Percentiles rank a stretch among this genome's conserved stretches.
phyloP scores from a whole-genome alignment of 164 flowering plant genomes.

The Berberis vulgaris region DNA sequence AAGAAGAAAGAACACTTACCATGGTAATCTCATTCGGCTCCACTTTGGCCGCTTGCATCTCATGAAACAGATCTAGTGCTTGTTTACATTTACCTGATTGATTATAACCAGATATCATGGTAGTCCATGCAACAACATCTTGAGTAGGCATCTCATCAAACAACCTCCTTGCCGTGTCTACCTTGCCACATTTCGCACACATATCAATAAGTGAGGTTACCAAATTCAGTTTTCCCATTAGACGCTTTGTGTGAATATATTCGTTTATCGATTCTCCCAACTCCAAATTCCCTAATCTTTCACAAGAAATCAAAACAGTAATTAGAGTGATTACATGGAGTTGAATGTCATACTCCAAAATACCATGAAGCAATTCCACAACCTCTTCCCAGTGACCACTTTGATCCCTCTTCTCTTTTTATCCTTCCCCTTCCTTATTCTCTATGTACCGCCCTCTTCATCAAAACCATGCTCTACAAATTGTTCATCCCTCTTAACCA shows the following conservation, averaged over 20 bases:
- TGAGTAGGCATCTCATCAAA: conserved; percentile 31
- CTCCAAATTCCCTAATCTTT: conserved; percentile 34
- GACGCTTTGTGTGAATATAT: conserved; percentile 25
- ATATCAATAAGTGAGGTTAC: conserved; percentile 1
- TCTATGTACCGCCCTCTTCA: too few species aligned
- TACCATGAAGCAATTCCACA: too few species aligned
- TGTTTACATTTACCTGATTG: conserved; percentile 29
- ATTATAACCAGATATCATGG: conserved; percentile 45
- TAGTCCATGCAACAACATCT: conserved; percentile 49
- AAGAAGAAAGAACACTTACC: conserved; percentile 48
- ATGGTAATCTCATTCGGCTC: conserved; percentile 43
- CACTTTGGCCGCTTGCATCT: conserved; percentile 30
- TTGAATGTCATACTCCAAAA: too few species aligned
- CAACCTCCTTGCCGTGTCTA: conserved; percentile 28
- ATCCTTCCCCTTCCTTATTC: too few species aligned
- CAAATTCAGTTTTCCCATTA: background rate
- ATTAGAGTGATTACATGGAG: too few species aligned
- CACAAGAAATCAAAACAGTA: conserved; percentile 24
- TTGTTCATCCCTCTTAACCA: too few species aligned
- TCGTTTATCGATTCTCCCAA: conserved; percentile 33
- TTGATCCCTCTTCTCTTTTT: too few species aligned
- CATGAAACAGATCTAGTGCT: conserved; percentile 31
- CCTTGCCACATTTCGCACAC: conserved; percentile 24
- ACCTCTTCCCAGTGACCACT: too few species aligned
- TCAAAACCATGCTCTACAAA: too few species aligned